phyloP scores from a whole-genome alignment of 2,329 filamentous ascomycete genomes.

The Paraconiothyrium brasiliense region DNA sequence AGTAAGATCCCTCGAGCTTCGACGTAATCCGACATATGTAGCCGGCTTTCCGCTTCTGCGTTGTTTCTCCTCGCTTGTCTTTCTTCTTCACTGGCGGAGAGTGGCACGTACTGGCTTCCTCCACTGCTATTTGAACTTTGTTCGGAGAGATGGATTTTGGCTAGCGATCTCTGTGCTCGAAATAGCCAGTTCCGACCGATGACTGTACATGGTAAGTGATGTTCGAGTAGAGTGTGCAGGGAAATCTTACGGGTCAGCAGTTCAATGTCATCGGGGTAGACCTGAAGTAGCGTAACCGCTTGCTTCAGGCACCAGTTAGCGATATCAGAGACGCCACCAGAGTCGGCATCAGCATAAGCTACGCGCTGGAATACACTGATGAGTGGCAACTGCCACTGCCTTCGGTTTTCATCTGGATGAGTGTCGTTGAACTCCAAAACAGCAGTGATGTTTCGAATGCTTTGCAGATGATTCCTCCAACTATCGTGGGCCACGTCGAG shows the following conservation, averaged over 20 bases:
- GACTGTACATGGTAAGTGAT: constrained; percentile 43
- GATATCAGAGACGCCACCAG: constrained; percentile 56
- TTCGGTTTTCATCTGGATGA: constrained; percentile 23
- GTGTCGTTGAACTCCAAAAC: constrained; percentile 31
- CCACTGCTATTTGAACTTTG: constrained; percentile 50
- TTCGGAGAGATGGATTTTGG: constrained; percentile 59
- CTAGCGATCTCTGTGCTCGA: constrained; percentile 60
- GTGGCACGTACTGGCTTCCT: constrained; percentile 31
- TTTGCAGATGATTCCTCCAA: constrained; percentile 38
- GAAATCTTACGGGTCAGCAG: constrained; percentile 53
- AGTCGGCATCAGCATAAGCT: constrained; percentile 60
- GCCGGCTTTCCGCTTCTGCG: constrained; percentile 50
- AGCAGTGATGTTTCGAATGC: constrained; percentile 29
- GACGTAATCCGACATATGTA: constrained; percentile 57
- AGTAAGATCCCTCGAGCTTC: constrained; percentile 62
- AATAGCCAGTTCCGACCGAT: constrained; percentile 62
- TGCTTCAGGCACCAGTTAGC: constrained; percentile 61
- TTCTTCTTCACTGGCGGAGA: constrained; percentile 36
- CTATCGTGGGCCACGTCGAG: constrained; percentile 44
- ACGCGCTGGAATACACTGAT: constrained; percentile 59
- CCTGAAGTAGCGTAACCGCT: constrained; percentile 57
- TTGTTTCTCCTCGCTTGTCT: constrained; percentile 28
- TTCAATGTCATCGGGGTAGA: constrained; percentile 55
- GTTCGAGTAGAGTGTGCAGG: not conserved
- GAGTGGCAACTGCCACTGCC: constrained; percentile 35